Base-by-base conservation (phyloP, 2,329 filamentous ascomycete genomes). In the Claviceps sp. region DNA sequence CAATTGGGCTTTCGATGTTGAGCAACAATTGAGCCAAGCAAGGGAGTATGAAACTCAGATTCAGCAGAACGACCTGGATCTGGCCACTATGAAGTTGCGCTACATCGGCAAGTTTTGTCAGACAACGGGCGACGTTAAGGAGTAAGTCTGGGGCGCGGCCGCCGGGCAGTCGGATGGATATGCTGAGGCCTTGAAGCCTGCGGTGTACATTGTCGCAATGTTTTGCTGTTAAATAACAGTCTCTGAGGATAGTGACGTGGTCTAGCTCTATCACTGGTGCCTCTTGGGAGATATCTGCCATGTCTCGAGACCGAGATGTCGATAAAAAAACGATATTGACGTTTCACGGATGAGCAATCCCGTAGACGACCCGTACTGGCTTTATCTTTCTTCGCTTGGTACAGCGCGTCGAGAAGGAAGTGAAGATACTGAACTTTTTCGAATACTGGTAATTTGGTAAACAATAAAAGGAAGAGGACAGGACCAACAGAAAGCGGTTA, bases 1-100 rank as follows among this genome's bases (percentile, higher is more conserved):
- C 19, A 19, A 19, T 2, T 19, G 19, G 19, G 68, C 54, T 55
- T 42, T 64, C 71, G 56, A 83, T 81, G 55, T 81, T 77, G 43
- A 69, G 62, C 16, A 83, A 62, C 0, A 74, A 75, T 52, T 68
- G 71, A 50, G 68, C 70, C 17, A 82, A 65, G 52, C 77, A 80
- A 0, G 79, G 79, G 2, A 83, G 66, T 16, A 81, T 58, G 53
- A 80, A 68, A 52, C 77, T 73, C 47, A 83, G 70, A 58, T 81
- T 74, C 59, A 78, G 73, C 38, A 77, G 62, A 26, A 81, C 69
- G 16, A 76, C 63, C 0, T 73, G 70, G 6, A 80, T 67, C 17
- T 77, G 73, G 24, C 67, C 61, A 50, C 70, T 63, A 58, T 81
- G 73, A 26, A 77, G 64, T 49, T 76, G 74, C 24, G 76, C 75